Evolutionary conservation across 768 basidiomycete genomes (phyloP), one percentile per base, ranked within the genome.

Genomic region (Phaffia tasmanica): DNA sequence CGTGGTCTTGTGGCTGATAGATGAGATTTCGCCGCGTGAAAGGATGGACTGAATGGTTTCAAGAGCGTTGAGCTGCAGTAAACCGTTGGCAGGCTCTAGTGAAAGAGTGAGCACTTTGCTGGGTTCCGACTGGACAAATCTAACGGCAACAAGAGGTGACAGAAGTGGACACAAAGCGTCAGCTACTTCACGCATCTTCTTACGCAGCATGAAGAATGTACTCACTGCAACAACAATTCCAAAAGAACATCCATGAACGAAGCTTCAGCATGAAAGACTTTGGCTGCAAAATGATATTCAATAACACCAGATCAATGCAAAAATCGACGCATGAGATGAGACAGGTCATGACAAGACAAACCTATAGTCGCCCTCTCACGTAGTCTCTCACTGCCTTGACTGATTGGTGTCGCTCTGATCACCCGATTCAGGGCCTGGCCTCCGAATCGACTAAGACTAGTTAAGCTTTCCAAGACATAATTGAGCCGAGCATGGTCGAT

Each of bases 21-120:
- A 70, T 64, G 89, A 86, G 27, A 88, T 74, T 64, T 97, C 92
- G 21, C 90, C 92, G 21, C 88, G 84, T 0, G 87, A 81, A 35
- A 91, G 80, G 32, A 97, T 79, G 2, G 84, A 81, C 72, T 97
- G 92, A 7, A 99, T 79, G 3, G 95, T 78, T 65, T 95, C 91
- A 51, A 91, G 79, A 11, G 85, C 80, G 6, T 83, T 81, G 1
- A 86, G 85, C 70, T 97, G 91, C 51, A 89, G 82, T 2, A 77
- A 76, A 3, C 78, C 74, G 72, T 89, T 91, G 64, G 81, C 76
- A 4, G 84, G 78, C 25, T 79, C 79, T 84, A 90, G 86, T 3
- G 79, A 79, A 0, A 77, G 64, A 14, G 75, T 73, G 53, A 81
- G 77, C 8, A 76, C 71, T 5, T 78, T 74, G 61, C 79, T 82